Evolutionary conservation across 2,329 filamentous ascomycete species (phyloP), one percentile per base, ranked within the genome.

Genomic region (Orbilia ellipsospora): DNA sequence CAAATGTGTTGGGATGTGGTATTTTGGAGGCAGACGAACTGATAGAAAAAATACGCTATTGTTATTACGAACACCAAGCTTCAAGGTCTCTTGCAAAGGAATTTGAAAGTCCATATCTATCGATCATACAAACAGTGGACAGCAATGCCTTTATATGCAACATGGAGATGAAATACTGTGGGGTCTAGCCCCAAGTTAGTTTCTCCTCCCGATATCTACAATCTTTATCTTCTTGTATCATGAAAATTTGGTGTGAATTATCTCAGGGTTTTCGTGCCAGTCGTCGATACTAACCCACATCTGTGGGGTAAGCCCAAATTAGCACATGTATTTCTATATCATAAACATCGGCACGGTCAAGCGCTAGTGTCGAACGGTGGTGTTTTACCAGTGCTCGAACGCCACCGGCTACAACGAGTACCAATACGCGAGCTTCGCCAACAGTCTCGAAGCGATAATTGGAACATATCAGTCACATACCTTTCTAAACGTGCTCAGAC

Each of bases 261-360:
- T 95, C 81, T 99, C 94, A 16, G 95, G 95, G 82, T 99, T 97
- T 87, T 99, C 95, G 83, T 99, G 95, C 95, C 95, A 99, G 86
- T 99, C 95, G 82, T 98, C 95, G 82, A 97, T 94, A 84, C 93
- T 97, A 81, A 99, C 95, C 93, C 95, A 98, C 95, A 99, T 99
- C 94, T 97, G 82, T 69, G 20, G 5, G 13, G 20, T 44, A 42
- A 62, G 55, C 72, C 70, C 64, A 75, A 69, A 75, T 75, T 75
- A 75, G 72, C 40, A 62, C n/a, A n/a, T 28, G 20, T 28, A 62
- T 26, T n/a, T 26, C 55, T 40, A 45, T 16, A 59, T 44, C 15
- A 2, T 3, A 42, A 36, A 10, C 31, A 36, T 36, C 10, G 31
- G 10, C 31, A 2, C 3, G 10, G 10, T 36, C n/a, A 7, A 36